Evolutionary conservation across 805 yeast genomes (phyloP).

Genomic region (Zygosaccharomyces rouxii): DNA sequence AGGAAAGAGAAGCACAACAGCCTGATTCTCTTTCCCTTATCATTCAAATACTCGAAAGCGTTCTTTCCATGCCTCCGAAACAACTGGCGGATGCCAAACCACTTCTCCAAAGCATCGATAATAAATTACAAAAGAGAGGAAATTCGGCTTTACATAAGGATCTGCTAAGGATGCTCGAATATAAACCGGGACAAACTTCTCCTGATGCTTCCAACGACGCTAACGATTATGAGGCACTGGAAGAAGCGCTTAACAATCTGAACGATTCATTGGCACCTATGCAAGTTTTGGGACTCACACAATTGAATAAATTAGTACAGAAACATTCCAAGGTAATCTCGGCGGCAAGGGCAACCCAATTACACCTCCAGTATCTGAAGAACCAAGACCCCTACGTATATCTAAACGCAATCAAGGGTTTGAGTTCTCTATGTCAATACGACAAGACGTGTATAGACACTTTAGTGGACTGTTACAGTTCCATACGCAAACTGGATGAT

Average conservation of each 20-base stretch:
- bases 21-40: not conserved
- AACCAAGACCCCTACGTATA: slow-evolving; percentile 87
- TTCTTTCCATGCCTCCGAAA: not conserved
- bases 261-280: slow-evolving; percentile 80
- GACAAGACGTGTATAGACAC: slow-evolving; percentile 38
- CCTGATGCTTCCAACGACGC: not conserved
- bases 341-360: slow-evolving; percentile 49
- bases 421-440: slow-evolving; percentile 53
- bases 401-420: slow-evolving; percentile 75
- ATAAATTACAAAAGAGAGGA: slow-evolving; percentile 12
- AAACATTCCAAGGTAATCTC: slow-evolving; percentile 48
- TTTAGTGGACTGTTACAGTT: slow-evolving; percentile 39
- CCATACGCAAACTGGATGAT: slow-evolving; percentile 50
- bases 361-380: slow-evolving; percentile 60
- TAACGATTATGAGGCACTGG: slow-evolving; percentile 38
- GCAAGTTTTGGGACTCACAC: slow-evolving; percentile 76
- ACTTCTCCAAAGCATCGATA: slow-evolving; percentile 32
- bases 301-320: slow-evolving; percentile 53
- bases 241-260: slow-evolving; percentile 60
- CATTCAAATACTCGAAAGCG: slow-evolving; percentile 1
- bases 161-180: not conserved
- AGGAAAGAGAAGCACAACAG: slow-evolving; percentile 30
- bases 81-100: slow-evolving; percentile 20
- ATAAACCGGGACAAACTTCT: not conserved
- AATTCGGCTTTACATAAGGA: not conserved